Percentiles rank a stretch among this genome's conserved stretches.
phyloP scores from a whole-genome alignment of 495 filamentous ascomycete species.

The Hypoxylon lienhwacheense region DNA sequence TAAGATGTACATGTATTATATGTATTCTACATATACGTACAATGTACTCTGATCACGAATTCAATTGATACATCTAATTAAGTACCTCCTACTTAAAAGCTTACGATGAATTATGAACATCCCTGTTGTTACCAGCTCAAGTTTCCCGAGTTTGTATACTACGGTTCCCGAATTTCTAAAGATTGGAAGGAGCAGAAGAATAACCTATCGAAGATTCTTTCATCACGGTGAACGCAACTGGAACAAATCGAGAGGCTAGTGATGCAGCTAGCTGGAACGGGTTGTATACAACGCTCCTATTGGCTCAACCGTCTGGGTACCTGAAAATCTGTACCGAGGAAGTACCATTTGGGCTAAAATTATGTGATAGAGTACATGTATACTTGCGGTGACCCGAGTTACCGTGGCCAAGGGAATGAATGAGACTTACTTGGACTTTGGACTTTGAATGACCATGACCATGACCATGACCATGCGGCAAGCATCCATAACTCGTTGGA shows the following conservation, averaged over 20 bases:
- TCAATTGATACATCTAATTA: neutral
- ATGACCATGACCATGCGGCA: conserved; percentile 13
- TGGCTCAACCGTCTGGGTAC: conserved; percentile 38
- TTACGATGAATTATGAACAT: conserved; percentile 6
- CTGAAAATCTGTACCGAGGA: conserved; percentile 37
- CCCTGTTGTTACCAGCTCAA: conserved; percentile 17
- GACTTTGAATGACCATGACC: too few species aligned
- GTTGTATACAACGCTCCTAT: conserved; percentile 28
- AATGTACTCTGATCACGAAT: neutral
- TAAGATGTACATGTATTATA: too few species aligned
- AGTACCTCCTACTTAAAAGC: neutral
- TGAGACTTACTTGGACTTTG: too few species aligned
- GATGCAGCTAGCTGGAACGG: conserved; percentile 37
- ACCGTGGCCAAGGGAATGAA: conserved; percentile 1
- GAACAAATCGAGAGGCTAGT: conserved; percentile 35
- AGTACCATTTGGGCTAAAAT: conserved; percentile 15
- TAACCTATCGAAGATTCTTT: conserved; percentile 31
- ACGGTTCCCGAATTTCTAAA: conserved; percentile 11
- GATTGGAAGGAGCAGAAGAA: conserved; percentile 12
- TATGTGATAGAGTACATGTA: conserved; percentile 19
- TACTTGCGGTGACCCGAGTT: conserved; percentile 30
- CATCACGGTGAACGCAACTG: conserved; percentile 38
- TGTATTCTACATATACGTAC: too few species aligned
- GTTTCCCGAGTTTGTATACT: conserved; percentile 12
- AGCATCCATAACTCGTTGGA: conserved; percentile 25